These are phyloP conservation scores for Mimosa bimucronata DNA, from an alignment of 306 rosid species.

Conservation along the genomic window DNA sequence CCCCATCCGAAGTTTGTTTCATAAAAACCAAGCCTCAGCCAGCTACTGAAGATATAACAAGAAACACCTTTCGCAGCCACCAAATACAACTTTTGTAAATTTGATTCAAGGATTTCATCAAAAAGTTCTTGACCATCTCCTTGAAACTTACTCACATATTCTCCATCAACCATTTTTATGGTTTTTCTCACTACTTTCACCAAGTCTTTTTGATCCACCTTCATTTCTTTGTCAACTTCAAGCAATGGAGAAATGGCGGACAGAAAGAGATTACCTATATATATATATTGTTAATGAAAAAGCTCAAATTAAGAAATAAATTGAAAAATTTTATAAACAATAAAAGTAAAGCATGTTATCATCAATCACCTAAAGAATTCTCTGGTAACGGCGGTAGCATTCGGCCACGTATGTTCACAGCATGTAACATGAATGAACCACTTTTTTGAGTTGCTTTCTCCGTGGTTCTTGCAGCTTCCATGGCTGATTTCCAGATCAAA, in stretches of 20 bases:
- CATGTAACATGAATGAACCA: background rate
- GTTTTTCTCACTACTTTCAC: background rate
- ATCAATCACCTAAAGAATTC: background rate
- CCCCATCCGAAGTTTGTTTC: conserved; percentile 57
- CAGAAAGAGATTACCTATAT: conserved; percentile 20
- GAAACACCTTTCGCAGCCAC: background rate
- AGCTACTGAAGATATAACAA: conserved; percentile 18
- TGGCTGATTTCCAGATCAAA: background rate
- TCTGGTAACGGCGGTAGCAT: conserved; percentile 26
- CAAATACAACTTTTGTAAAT: background rate
- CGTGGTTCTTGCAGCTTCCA: background rate
- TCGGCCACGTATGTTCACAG: conserved; percentile 15
- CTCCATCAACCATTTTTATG: background rate
- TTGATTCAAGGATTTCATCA: background rate
- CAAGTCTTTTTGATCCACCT: background rate
- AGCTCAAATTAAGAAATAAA: background rate
- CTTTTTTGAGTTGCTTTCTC: background rate
- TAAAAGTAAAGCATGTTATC: background rate
- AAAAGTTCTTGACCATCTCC: background rate
- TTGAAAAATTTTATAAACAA: background rate
- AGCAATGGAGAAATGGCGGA: background rate
- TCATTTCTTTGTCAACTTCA: background rate
- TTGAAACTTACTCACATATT: background rate
- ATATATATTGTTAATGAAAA: background rate
- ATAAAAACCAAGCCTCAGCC: conserved; percentile 24